Evolutionary conservation across 2,329 filamentous ascomycete species (phyloP), one percentile per base, ranked within the genome.

Genomic region (Pseudopithomyces maydicus): DNA sequence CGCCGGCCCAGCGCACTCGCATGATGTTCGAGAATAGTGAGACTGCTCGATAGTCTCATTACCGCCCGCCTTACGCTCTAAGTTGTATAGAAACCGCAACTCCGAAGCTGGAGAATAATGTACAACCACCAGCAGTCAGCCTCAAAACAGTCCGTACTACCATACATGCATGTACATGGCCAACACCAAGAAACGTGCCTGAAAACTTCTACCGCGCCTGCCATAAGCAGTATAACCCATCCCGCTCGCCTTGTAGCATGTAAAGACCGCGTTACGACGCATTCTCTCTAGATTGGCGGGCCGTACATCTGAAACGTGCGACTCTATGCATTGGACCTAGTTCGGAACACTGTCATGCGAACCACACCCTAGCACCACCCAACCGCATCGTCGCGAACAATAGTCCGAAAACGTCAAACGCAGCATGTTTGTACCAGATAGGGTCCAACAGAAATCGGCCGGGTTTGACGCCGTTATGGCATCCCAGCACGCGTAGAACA

Each of bases 371-470:
- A 35, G 20, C 35, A 22, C 22, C 22, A 32, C 23, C 41, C 41
- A 43, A 23, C 41, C 6, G 19, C 15, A 32, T 15, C 20, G 10
- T 2, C 6, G 11, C 20, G 26, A 29, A 29, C 7, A 7, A 10
- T 15, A 35, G 22, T 23, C 19, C 47, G 47, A 35, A 39, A 50
- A 32, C 14, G 22, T 41, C 47, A 39, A 23, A 50, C 47, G 47
- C 47, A 41, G 17, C 35, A 36, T 41, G 47, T 50, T 50, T 50
- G 47, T 20, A 12, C 35, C 47, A 50, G 35, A 29, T 8, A 11
- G 19, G 14, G 26, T 50, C 19, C 33, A 6, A 19, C 45, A 12
- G 2, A 12, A 1, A 19, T 6, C 8, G 19, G 12, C 14, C 23
- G 45, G 19, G 32, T 48, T n/a, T 41, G 38, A 15, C 19, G 35